Evolutionary conservation across 768 basidiomycete genomes (phyloP).

Genomic region (Boletellus ananas): DNA sequence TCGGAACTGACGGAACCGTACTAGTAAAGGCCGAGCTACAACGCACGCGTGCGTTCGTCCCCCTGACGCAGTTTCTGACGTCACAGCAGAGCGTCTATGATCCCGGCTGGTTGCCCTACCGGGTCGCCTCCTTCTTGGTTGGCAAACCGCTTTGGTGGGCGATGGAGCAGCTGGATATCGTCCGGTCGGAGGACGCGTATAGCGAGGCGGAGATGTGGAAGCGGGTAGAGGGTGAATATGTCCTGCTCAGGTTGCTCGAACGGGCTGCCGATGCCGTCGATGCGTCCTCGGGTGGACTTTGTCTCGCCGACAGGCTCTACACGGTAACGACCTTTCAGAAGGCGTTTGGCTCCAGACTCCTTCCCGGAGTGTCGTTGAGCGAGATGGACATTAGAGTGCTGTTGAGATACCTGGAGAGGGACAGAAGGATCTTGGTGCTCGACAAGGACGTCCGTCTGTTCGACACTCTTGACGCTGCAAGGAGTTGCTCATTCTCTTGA

Average conservation of each 20-base stretch:
- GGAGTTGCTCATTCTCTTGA: not conserved
- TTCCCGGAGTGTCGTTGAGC: constrained; percentile 46
- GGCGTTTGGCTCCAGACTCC: constrained; percentile 46
- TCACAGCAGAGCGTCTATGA: constrained; percentile 62
- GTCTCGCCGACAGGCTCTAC: constrained; percentile 59
- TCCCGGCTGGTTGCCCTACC: constrained; percentile 63
- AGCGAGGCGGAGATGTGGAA: constrained; percentile 48
- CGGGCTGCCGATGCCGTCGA: constrained; percentile 57
- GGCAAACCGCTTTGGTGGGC: constrained; percentile 87
- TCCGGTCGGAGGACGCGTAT: constrained; percentile 55
- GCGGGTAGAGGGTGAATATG: constrained; percentile 67
- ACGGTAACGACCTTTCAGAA: constrained; percentile 55
- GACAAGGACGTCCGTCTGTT: constrained; percentile 58
- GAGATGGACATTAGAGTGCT: constrained; percentile 66
- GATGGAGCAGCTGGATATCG: constrained; percentile 70
- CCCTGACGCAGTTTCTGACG: constrained; percentile 51
- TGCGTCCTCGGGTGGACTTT: constrained; percentile 39
- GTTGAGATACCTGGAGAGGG: constrained; percentile 75
- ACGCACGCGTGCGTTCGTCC: constrained; percentile 41
- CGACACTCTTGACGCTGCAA: not conserved
- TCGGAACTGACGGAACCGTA: constrained; percentile 29
- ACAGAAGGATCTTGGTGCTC: constrained; percentile 57
- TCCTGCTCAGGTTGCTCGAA: constrained; percentile 62
- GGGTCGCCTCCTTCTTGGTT: constrained; percentile 66
- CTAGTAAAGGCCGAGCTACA: constrained; percentile 70